phyloP scores from a whole-genome alignment of 805 yeast genomes.

The Ascoidea tarda region DNA sequence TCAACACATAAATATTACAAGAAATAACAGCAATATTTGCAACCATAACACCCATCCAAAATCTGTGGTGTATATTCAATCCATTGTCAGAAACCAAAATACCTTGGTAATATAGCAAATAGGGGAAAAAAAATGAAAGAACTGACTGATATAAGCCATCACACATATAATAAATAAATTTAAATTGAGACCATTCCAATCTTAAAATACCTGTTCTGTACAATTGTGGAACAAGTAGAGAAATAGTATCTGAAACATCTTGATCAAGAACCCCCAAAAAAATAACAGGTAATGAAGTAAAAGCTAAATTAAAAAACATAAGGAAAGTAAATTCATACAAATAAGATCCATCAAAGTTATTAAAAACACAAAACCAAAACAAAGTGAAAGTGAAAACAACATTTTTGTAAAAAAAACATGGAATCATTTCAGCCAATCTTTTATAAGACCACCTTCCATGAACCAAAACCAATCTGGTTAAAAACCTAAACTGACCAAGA shows the following conservation, averaged over 20 bases:
- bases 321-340: slow-evolving; percentile 65
- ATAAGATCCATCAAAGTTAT: slow-evolving; percentile 62
- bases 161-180: slow-evolving; percentile 45
- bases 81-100: slow-evolving; percentile 30
- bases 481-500: slow-evolving; percentile 62
- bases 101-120: slow-evolving; percentile 35
- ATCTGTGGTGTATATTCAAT: slow-evolving; percentile 45
- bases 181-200: slow-evolving; percentile 42
- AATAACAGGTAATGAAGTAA: slow-evolving; percentile 69
- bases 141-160: slow-evolving; percentile 68
- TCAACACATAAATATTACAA: slow-evolving; percentile 50
- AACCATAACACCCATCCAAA: slow-evolving; percentile 54
- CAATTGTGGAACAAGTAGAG: slow-evolving; percentile 56
- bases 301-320: slow-evolving; percentile 69
- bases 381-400: slow-evolving; percentile 58
- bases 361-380: slow-evolving; percentile 66
- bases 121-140: slow-evolving; percentile 55
- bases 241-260: slow-evolving; percentile 53
- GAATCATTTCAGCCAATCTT: slow-evolving; percentile 64
- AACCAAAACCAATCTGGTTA: slow-evolving; percentile 49
- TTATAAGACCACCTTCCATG: slow-evolving; percentile 82
- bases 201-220: slow-evolving; percentile 57
- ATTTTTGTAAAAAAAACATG: slow-evolving; percentile 68
- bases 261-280: slow-evolving; percentile 63
- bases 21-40: slow-evolving; percentile 48